These are phyloP conservation scores for Leccinum subrobustum DNA, from an alignment of 1,284 basidiomycete species.

Conservation along the genomic window DNA sequence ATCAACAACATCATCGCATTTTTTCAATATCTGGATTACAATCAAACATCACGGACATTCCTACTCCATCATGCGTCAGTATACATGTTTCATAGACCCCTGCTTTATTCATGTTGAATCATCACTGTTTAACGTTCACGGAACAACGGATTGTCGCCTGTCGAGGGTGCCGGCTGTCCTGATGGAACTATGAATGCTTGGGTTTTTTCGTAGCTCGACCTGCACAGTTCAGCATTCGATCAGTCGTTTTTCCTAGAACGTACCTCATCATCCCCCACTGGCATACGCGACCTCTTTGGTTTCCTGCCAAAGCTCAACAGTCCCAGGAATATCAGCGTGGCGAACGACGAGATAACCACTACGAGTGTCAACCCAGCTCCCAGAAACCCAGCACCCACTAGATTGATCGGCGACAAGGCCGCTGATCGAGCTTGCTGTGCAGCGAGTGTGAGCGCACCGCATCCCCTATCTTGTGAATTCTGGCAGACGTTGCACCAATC, in stretches of 20 bases:
- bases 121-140: conserved; percentile 8
- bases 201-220: conserved; percentile 25
- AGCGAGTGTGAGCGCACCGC: conserved; percentile 45
- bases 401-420: conserved; percentile 44
- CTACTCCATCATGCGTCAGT: conserved; percentile 13
- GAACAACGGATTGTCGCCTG: background rate
- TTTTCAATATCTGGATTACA: conserved; percentile 21
- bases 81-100: conserved; percentile 21
- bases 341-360: conserved; percentile 41
- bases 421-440: conserved; percentile 32
- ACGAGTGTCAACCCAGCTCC: conserved; percentile 59
- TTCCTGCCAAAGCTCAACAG: conserved; percentile 39
- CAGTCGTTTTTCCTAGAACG: background rate
- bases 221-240: conserved; percentile 12
- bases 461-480: conserved; percentile 57
- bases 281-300: conserved; percentile 2
- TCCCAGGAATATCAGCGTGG: conserved; percentile 45
- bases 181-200: conserved; percentile 11
- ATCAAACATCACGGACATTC: conserved; percentile 22
- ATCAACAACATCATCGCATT: conserved; percentile 23
- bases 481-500: conserved; percentile 60
- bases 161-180: background rate
- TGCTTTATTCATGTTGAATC: background rate
- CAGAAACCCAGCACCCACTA: conserved; percentile 62
- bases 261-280: conserved; percentile 23